phyloP scores from a whole-genome alignment of 1,284 basidiomycete species.

The Rhodofomes roseus region DNA sequence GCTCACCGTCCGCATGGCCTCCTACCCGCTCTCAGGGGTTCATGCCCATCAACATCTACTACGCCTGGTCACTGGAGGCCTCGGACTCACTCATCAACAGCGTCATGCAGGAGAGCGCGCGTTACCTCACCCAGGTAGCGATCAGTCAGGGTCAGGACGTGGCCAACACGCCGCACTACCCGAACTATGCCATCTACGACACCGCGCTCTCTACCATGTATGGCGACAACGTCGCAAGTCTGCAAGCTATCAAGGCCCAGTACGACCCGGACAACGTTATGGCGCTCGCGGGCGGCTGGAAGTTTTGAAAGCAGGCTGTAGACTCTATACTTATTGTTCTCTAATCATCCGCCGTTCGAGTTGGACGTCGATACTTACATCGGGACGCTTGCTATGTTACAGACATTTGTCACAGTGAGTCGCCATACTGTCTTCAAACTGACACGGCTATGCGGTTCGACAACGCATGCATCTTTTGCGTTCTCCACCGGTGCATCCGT shows the following conservation, averaged over 20 bases:
- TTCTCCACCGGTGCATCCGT: background rate
- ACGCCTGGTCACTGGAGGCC: slow-evolving; percentile 34
- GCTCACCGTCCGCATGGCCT: slow-evolving; percentile 42
- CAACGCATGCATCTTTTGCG: background rate
- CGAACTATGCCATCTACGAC: slow-evolving; percentile 47
- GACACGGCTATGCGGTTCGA: background rate
- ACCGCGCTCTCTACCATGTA: slow-evolving; percentile 44
- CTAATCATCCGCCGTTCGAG: too few species aligned
- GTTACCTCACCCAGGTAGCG: slow-evolving; percentile 34
- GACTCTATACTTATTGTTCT: background rate
- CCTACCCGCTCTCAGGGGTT: slow-evolving; percentile 36
- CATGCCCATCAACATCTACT: slow-evolving; percentile 47
- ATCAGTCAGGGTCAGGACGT: slow-evolving; percentile 41
- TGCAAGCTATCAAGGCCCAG: slow-evolving; percentile 36
- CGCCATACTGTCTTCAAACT: background rate
- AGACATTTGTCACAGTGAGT: too few species aligned
- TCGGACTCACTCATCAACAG: slow-evolving; percentile 38
- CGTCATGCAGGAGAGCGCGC: slow-evolving; percentile 36
- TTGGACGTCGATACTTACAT: too few species aligned
- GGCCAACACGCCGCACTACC: slow-evolving; percentile 34
- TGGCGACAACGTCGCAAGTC: slow-evolving; percentile 39
- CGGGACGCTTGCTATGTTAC: too few species aligned
- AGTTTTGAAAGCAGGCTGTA: slow-evolving; percentile 17
- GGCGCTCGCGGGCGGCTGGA: slow-evolving; percentile 54
- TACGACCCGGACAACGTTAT: slow-evolving; percentile 52